phyloP scores from a whole-genome alignment of 441 rosid species.

The Bruguiera hainesii region DNA sequence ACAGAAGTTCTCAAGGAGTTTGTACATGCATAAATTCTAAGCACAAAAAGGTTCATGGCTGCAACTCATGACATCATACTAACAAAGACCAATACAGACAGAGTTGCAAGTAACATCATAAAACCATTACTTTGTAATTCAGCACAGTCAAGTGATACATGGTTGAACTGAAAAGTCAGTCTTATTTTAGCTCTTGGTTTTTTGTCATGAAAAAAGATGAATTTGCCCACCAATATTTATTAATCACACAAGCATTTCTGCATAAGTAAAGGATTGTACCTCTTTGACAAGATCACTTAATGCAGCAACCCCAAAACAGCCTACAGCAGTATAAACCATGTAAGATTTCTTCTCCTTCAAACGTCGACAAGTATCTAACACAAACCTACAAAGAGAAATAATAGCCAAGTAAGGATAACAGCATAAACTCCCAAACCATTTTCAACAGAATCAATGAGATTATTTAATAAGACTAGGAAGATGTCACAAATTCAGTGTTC shows the following conservation, averaged over 20 bases:
- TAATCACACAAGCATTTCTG: not conserved
- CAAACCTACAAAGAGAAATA: conserved; percentile 56
- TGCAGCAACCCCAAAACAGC: conserved; percentile 71
- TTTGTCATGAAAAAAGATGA: not conserved
- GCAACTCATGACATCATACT: conserved; percentile 4
- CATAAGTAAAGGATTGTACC: conserved; percentile 34
- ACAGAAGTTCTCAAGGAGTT: not conserved
- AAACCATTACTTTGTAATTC: conserved; percentile 3
- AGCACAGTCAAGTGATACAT: not conserved
- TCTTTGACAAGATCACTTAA: conserved; percentile 65
- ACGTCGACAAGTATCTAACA: conserved; percentile 65
- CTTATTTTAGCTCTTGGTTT: not conserved
- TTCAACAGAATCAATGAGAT: not conserved
- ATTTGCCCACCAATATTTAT: not conserved
- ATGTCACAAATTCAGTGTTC: too few relatives aligned
- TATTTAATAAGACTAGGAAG: too few relatives aligned
- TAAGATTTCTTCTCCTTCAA: conserved; percentile 88
- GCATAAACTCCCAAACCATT: not conserved
- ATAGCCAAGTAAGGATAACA: not conserved
- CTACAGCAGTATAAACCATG: conserved; percentile 84
- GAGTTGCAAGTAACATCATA: not conserved
- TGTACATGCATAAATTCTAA: not conserved
- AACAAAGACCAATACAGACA: not conserved
- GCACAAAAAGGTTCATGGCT: conserved; percentile 5
- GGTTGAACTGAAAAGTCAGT: not conserved